Percentiles rank a stretch among this genome's conserved stretches.
Evolutionary conservation across 306 rosid genomes (phyloP).

Genomic region (Rosa persica): DNA sequence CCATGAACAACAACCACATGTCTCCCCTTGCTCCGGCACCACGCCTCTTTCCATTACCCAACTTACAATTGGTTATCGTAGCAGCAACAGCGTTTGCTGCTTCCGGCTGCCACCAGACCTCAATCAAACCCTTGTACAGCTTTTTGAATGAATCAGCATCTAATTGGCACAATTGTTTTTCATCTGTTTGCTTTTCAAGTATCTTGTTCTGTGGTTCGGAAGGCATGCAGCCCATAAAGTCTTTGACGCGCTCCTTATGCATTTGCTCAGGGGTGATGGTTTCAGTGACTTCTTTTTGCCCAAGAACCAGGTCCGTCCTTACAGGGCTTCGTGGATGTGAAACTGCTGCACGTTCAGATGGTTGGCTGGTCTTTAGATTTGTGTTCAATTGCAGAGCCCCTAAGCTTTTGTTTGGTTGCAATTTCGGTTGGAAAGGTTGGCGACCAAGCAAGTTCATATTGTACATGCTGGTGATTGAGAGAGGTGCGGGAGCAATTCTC

Average conservation of each 20-base stretch:
- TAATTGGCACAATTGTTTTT: constrained; percentile 37
- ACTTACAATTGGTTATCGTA: constrained; percentile 68
- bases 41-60: constrained; percentile 66
- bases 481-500: constrained; percentile 51
- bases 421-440: constrained; percentile 62
- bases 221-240: constrained; percentile 65
- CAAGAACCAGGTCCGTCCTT: constrained; percentile 73
- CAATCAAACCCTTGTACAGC: constrained; percentile 67
- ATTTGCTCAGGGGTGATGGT: constrained; percentile 35
- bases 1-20: constrained; percentile 81
- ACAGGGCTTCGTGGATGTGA: constrained; percentile 55
- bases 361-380: constrained; percentile 40
- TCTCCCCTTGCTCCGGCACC: constrained; percentile 62
- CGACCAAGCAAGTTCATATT: constrained; percentile 49
- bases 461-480: constrained; percentile 55
- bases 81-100: constrained; percentile 89
- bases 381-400: constrained; percentile 64
- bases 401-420: constrained; percentile 55
- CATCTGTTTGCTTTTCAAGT: constrained; percentile 46
- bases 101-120: constrained; percentile 99
- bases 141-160: constrained; percentile 83
- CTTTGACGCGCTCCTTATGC: constrained; percentile 54
- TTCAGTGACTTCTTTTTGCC: constrained; percentile 52
- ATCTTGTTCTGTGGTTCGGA: constrained; percentile 65
- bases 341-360: constrained; percentile 31